Percentiles rank a stretch among this genome's conserved stretches.
Evolutionary conservation across 2,329 filamentous ascomycete genomes (phyloP).

Genomic region (Fusarium pseudoanthophilum): DNA sequence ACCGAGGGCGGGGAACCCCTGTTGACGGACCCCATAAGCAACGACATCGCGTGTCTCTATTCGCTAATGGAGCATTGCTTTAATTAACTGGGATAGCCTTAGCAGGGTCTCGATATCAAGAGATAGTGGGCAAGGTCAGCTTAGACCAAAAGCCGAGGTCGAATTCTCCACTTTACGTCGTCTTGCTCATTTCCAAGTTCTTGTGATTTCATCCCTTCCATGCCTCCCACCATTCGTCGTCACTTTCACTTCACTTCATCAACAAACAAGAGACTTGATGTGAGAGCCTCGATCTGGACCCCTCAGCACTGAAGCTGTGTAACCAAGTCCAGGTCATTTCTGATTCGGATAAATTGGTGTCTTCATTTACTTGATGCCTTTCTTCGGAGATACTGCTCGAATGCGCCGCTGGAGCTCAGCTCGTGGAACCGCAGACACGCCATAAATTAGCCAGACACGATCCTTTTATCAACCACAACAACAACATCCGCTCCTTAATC

Average conservation of each 20-base stretch:
- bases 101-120: constrained; percentile 20
- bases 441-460: constrained; percentile 13
- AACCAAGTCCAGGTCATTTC: background rate
- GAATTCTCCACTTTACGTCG: constrained; percentile 28
- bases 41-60: background rate
- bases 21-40: constrained; percentile 5
- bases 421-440: constrained; percentile 35
- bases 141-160: constrained; percentile 34
- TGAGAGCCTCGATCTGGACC: constrained; percentile 22
- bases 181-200: constrained; percentile 40
- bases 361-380: constrained; percentile 38
- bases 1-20: constrained; percentile 39
- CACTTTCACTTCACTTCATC: background rate
- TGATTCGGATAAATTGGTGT: background rate
- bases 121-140: constrained; percentile 3
- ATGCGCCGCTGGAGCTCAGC: constrained; percentile 44
- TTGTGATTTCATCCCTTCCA: constrained; percentile 35
- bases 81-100: constrained; percentile 35
- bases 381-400: constrained; percentile 26
- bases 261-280: constrained; percentile 16
- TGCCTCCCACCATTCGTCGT: background rate
- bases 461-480: constrained; percentile 11
- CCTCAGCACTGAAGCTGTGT: constrained; percentile 18
- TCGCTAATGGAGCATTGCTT: constrained; percentile 18
- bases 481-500: constrained; percentile 10